A percentile compares a stretch with the other conserved stretches of the same genome.
phyloP scores from a whole-genome alignment of 768 basidiomycete species.

The Dentipellis fragilis region DNA sequence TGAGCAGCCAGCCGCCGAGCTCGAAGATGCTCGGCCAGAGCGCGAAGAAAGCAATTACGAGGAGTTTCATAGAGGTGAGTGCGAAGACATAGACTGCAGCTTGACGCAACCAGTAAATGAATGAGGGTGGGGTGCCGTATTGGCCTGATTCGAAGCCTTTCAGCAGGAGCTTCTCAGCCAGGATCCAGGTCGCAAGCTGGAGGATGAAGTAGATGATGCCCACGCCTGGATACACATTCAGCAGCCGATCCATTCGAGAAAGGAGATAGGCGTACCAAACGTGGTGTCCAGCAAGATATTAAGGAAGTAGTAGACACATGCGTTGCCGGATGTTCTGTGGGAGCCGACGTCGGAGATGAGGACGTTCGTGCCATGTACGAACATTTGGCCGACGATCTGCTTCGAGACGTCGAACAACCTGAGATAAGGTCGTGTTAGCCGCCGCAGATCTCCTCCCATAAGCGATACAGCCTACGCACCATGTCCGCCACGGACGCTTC shows the following conservation, averaged over 20 bases:
- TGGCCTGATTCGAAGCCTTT: conserved; percentile 80
- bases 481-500: conserved; percentile 88
- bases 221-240: conserved; percentile 45
- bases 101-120: conserved; percentile 66
- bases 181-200: conserved; percentile 49
- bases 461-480: conserved; percentile 35
- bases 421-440: not conserved
- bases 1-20: conserved; percentile 80
- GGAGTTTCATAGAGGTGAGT: conserved; percentile 81
- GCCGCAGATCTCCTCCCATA: not conserved
- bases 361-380: conserved; percentile 72
- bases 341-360: conserved; percentile 74
- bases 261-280: conserved; percentile 45
- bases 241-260: not conserved
- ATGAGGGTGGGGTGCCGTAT: conserved; percentile 78
- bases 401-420: conserved; percentile 93
- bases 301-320: conserved; percentile 87
- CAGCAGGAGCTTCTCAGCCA: conserved; percentile 52
- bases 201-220: conserved; percentile 70
- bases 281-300: conserved; percentile 91
- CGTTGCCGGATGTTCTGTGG: conserved; percentile 60
- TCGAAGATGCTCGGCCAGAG: conserved; percentile 60
- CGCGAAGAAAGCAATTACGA: conserved; percentile 70
- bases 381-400: conserved; percentile 79
- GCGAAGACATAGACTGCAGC: conserved; percentile 75